Conservation (phyloP, 164 flowering plant genomes). For the Magnolia sinica region DNA sequence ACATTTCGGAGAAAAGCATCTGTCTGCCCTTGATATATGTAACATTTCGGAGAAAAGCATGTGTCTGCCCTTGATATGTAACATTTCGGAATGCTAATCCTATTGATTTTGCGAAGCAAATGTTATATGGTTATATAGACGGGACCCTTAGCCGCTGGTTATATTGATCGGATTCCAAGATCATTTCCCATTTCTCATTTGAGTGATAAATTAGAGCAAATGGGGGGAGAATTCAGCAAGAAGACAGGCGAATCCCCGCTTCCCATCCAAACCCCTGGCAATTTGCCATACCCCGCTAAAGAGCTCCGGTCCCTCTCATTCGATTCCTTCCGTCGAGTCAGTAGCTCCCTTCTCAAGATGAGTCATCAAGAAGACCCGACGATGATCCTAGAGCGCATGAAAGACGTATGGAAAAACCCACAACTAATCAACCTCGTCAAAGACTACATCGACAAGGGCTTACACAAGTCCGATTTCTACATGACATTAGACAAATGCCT, state of each 20-base stretch:
- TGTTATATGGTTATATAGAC: too few species aligned
- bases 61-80: too few species aligned
- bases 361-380: constrained; percentile 59
- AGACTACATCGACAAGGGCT: constrained; percentile 69
- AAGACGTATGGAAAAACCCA: constrained; percentile 62
- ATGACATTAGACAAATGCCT: constrained; percentile 60
- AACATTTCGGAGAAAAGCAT: too few species aligned
- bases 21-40: too few species aligned
- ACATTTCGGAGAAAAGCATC: too few species aligned
- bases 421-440: constrained; percentile 61
- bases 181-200: too few species aligned
- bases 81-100: too few species aligned
- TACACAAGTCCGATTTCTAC: constrained; percentile 67
- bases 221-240: constrained; percentile 26
- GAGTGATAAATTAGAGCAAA: neutral
- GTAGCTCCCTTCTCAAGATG: constrained; percentile 59
- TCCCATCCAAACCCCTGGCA: neutral
- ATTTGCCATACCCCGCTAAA: constrained; percentile 5
- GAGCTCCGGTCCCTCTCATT: constrained; percentile 54
- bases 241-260: constrained; percentile 18
- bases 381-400: constrained; percentile 49
- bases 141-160: too few species aligned
- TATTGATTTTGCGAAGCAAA: too few species aligned
- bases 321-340: constrained; percentile 57
- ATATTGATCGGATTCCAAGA: too few species aligned